Base-by-base conservation (phyloP, 805 yeast genomes). In the Saccharomycopsis amapae region DNA sequence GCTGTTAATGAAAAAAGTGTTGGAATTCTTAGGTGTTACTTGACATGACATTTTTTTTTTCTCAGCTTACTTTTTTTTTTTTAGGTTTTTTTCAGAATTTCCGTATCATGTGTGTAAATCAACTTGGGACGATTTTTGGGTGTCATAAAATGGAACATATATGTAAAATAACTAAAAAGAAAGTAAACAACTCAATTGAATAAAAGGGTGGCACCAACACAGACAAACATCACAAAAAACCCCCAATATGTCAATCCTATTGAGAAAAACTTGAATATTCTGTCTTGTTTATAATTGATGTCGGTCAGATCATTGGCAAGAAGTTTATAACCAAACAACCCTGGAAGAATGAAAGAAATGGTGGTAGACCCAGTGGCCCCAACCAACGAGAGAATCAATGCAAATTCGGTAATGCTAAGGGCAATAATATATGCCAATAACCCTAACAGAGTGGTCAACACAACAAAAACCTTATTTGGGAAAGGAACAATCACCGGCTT, bases 361-460 rank as follows among this genome's bases (percentile, higher is more conserved):
- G 95, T 77, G 0, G 96, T 88, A 1, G 95, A 85, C 0, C 96
- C 96, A 0, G 96, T 87, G 1, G 96, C 85, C 2, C 97, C 97
- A 3, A 88, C 95, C 53, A 88, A 68, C 1, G 95, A 88, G 54
- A 88, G 66, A 3, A 84, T 83, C 30, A 75, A 70, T 44, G 82
- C 89, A 57, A 84, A 76, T 0, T 86, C 80, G 1, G 70, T 65
- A 7, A 84, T 73, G 7, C 76, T 61, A 1, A 78, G 60, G 0
- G 94, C 86, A 13, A 78, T 61, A 0, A 69, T 48, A 56, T 81
- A 84, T 1, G 82, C 71, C 2, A 60, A 51, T 0, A 68, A 2
- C 3, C 78, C 62, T 32, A 84, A 64, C 0, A 63, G 26, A 0
- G 73, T 47, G 0, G 88, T 78, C 41, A 81, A 65, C 1, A 64